Conservation (phyloP, 164 flowering plant species). For the Litsea cubeba region DNA sequence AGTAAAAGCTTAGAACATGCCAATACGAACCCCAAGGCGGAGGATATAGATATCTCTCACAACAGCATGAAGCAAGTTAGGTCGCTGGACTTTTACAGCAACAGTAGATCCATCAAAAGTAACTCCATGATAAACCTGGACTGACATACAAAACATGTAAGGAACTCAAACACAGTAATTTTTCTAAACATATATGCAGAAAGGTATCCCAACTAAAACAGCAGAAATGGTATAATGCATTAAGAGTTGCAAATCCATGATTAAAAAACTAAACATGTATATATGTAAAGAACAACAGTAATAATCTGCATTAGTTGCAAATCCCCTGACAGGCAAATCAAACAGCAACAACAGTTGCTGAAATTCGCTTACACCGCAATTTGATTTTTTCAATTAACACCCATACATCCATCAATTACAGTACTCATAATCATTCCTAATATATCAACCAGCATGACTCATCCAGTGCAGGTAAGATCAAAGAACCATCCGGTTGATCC, state of each 20-base stretch:
- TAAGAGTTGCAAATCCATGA: background rate
- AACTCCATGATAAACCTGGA: conserved; percentile 71
- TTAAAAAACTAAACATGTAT: background rate
- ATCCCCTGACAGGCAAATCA: no score
- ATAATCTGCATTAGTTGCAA: background rate
- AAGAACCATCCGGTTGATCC: no score
- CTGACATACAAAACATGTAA: background rate
- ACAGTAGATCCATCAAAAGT: conserved; percentile 73
- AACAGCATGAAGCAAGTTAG: conserved; percentile 78
- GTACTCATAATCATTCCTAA: no score
- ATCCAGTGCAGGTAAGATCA: no score
- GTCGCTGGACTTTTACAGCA: conserved; percentile 98
- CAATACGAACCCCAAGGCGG: conserved; percentile 80
- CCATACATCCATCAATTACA: no score
- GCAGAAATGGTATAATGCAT: background rate
- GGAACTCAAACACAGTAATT: background rate
- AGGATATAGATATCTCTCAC: conserved; percentile 84
- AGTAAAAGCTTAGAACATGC: background rate
- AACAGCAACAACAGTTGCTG: no score
- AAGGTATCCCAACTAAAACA: background rate
- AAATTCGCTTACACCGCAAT: no score
- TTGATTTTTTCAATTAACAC: no score
- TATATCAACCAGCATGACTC: no score
- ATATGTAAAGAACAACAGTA: background rate
- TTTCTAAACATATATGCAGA: background rate